Evolutionary conservation across 2,329 filamentous ascomycete species (phyloP).

Genomic region (Pseudopyricularia javanii): DNA sequence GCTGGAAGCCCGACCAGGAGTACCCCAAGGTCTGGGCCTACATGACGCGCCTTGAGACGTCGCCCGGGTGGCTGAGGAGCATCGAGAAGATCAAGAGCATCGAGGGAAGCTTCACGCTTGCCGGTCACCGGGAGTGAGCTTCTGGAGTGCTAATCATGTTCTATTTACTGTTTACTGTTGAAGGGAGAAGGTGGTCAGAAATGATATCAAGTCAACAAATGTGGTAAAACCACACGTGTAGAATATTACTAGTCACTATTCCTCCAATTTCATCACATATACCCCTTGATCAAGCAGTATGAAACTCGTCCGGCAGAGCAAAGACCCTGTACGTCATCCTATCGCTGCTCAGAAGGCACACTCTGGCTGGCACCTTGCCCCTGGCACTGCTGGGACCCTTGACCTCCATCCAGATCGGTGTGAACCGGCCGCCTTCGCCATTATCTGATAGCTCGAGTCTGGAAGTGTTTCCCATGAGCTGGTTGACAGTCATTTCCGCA

Average conservation of each 20-base stretch:
- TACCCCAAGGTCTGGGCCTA: constrained; percentile 35
- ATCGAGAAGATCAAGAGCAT: constrained; percentile 35
- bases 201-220: not conserved
- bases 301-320: constrained; percentile 20
- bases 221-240: not conserved
- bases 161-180: too few species aligned
- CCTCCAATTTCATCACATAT: too few species aligned
- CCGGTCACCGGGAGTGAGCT: not conserved
- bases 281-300: not conserved
- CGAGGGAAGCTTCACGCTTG: constrained; percentile 24
- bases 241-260: not conserved
- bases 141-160: too few species aligned
- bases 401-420: constrained; percentile 38
- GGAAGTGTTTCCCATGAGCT: not conserved
- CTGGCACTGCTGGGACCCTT: constrained; percentile 28
- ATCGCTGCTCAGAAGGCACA: constrained; percentile 38
- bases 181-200: too few species aligned
- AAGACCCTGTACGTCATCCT: constrained; percentile 34
- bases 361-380: constrained; percentile 33
- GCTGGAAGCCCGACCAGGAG: constrained; percentile 9
- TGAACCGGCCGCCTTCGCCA: constrained; percentile 12
- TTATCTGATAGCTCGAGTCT: not conserved
- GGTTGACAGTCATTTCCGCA: not conserved
- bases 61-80: constrained; percentile 35
- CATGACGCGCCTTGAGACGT: constrained; percentile 27